Evolutionary conservation across 345 rosid genomes (phyloP), one percentile per base, ranked within the genome.

Genomic region (Heritiera fomes): DNA sequence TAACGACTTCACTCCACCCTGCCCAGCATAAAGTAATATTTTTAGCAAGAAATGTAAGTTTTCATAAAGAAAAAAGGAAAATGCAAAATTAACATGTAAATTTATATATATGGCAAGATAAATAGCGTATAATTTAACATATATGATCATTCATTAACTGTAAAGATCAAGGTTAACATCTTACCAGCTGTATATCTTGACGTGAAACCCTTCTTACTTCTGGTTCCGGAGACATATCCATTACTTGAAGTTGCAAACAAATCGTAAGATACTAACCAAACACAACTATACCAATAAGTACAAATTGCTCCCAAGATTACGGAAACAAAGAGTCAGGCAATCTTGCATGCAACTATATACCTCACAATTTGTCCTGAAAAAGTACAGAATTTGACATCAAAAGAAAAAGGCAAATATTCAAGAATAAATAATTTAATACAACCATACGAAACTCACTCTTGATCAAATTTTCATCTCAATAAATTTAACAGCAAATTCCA

Each of bases 171-270:
- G 61, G 41, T 73, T 23, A 75, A 79, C 53, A 62, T 45, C 88
- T 85, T 85, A 95, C 98, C 89, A 92, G 84, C 83, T 95, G 97
- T 78, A 95, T 95, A 82, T 95, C 97, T 85, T 89, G 90, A 56
- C 92, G 93, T 15, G 94, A 93, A 47, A 95, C 98, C 85, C 95
- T 88, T 82, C 93, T 92, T 62, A 81, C 90, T 23, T 23, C 28
- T 9, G 91, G 60, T 84, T 90, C 94, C 81, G 85, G 91, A 1
- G 98, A 91, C 98, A 95, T 94, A 65, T 72, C 73, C 77, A 20
- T 70, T 49, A 28, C 53, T 70, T 18, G 65, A 81, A 66, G 60
- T 78, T 70, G 61, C 71, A 71, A 74, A 62, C 7, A n/a, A 83
- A 61, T 4, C 32, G 38, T 14, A 69, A 78, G 14, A 64, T 73